phyloP scores from a whole-genome alignment of 2,329 filamentous ascomycete genomes.

The Penicillium sp. region DNA sequence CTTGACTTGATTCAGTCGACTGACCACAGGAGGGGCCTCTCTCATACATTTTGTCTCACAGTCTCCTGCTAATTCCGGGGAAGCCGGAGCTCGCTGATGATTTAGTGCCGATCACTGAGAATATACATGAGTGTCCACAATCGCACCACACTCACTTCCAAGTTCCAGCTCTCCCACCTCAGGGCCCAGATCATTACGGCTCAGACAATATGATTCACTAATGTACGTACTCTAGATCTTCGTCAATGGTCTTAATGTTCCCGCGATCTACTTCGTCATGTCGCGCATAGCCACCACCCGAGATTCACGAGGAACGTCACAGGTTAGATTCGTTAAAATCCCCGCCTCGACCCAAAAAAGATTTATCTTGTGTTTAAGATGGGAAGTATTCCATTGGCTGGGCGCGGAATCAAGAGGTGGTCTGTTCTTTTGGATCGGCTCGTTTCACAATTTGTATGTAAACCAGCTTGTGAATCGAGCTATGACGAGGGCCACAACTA shows the following conservation, averaged over 20 bases:
- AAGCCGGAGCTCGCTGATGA: not conserved
- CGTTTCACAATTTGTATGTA: not conserved
- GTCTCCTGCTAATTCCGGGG: not conserved
- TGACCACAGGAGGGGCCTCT: not conserved
- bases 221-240: conserved; percentile 1
- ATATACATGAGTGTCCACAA: too few relatives aligned
- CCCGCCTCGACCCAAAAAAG: not conserved
- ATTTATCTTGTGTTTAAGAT: not conserved
- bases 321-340: conserved; percentile 2
- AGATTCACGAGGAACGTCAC: conserved; percentile 9
- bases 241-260: conserved; percentile 4
- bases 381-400: not conserved
- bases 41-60: not conserved
- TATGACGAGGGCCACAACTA: not conserved
- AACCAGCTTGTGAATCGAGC: not conserved
- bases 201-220: not conserved
- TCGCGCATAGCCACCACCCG: not conserved
- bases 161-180: not conserved
- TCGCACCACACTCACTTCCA: not conserved
- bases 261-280: not conserved
- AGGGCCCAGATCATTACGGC: not conserved
- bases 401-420: not conserved
- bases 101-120: not conserved
- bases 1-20: not conserved
- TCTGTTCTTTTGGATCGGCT: not conserved